Evolutionary conservation across 768 basidiomycete species (phyloP).

Genomic region (Sarcodon sp.): DNA sequence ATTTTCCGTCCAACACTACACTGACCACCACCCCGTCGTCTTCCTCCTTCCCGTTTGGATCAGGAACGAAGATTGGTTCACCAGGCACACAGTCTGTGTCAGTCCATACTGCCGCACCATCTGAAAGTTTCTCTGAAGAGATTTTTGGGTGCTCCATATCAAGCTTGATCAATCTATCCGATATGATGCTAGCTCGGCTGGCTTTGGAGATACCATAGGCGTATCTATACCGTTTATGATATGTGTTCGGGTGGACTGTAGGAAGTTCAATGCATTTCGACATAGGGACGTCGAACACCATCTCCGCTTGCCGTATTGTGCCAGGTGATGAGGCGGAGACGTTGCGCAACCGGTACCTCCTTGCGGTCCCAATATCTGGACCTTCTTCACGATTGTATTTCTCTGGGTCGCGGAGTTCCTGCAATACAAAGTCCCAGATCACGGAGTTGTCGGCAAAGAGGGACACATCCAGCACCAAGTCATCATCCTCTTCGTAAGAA

Average conservation of each 20-base stretch:
- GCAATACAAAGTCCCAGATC: constrained; percentile 19
- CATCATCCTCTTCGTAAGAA: constrained; percentile 22
- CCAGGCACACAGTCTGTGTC: constrained; percentile 17
- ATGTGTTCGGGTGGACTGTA: constrained; percentile 17
- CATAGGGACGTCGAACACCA: constrained; percentile 7
- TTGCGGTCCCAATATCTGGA: not conserved
- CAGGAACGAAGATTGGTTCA: constrained; percentile 23
- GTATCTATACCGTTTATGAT: constrained; percentile 15
- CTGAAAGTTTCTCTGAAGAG: not conserved
- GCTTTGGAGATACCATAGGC: constrained; percentile 5
- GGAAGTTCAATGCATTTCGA: constrained; percentile 17
- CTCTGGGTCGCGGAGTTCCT: constrained; percentile 14
- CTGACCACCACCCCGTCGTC: constrained; percentile 24
- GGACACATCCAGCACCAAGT: constrained; percentile 22
- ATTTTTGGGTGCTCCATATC: constrained; percentile 8
- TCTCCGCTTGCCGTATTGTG: constrained; percentile 9
- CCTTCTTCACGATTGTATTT: constrained; percentile 6
- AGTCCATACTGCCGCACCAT: constrained; percentile 13
- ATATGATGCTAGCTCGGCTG: constrained; percentile 14
- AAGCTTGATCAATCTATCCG: constrained; percentile 22
- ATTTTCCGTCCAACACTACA: constrained; percentile 21
- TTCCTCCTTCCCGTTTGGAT: constrained; percentile 15
- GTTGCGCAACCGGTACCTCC: constrained; percentile 12
- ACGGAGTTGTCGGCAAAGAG: constrained; percentile 20
- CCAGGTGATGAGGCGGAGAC: constrained; percentile 15